A percentile compares a stretch with the other conserved stretches of the same genome.
phyloP scores from a whole-genome alignment of 2,329 filamentous ascomycete species.

The Neonectria punicea region DNA sequence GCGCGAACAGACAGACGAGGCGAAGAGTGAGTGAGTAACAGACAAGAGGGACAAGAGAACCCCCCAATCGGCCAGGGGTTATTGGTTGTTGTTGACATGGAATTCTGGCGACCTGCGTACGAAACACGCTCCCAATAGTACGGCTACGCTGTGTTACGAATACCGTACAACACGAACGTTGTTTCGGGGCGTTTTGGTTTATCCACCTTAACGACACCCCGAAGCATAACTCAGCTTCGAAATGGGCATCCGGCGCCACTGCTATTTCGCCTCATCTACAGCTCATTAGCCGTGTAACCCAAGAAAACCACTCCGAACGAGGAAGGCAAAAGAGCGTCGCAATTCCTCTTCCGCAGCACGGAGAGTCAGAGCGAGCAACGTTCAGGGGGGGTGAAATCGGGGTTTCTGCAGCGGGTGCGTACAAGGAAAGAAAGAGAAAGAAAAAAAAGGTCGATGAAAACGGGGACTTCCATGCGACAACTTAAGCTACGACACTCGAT shows the following conservation, averaged over 20 bases:
- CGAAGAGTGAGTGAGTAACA: background rate
- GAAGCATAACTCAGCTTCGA: too few relatives aligned
- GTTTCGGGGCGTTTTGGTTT: conserved; percentile 2
- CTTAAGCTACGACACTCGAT: background rate
- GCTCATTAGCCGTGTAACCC: background rate
- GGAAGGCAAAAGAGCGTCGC: background rate
- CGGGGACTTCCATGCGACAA: background rate
- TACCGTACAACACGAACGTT: background rate
- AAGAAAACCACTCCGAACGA: background rate
- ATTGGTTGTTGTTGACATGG: background rate
- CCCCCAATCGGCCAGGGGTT: background rate
- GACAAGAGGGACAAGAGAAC: background rate
- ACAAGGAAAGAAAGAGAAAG: background rate
- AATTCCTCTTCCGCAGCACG: background rate
- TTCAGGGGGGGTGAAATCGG: background rate
- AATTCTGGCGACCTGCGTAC: background rate
- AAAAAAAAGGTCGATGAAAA: background rate
- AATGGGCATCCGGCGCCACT: background rate
- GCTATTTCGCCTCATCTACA: conserved; percentile 2
- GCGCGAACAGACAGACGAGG: background rate
- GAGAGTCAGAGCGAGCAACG: background rate
- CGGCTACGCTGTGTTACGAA: background rate
- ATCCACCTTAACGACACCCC: too few relatives aligned
- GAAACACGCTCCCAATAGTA: background rate
- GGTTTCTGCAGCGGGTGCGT: background rate